Base-by-base conservation (phyloP, 2,329 filamentous ascomycete species). In the Paraconiothyrium brasiliense region DNA sequence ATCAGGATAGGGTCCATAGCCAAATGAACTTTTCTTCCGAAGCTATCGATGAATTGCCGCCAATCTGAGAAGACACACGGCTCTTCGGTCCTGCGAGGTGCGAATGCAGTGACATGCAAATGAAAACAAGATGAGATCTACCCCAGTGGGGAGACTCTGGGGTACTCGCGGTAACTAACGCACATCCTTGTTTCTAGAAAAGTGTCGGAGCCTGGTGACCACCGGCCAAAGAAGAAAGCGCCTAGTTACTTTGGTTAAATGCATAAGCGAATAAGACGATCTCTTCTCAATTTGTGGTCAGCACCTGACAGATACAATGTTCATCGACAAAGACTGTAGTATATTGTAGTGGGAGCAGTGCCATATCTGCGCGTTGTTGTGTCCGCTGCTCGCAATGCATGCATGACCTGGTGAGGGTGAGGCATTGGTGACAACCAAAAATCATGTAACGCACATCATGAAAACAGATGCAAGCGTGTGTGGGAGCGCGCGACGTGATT, bases 121-220 rank as follows among this genome's bases (percentile, higher is more conserved):
- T 78, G 74, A 76, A 72, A 46, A 48, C 61, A 76, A 78, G 67
- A 78, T 76, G 76, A 77, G 71, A 67, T 61, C 44, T 60, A 65
- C 49, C 65, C 67, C 62, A 60, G 71, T 74, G 74, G 75, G 69
- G 70, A 71, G 68, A 64, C 67, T 69, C 68, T 70, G 72, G 76
- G 71, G 75, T 73, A 73, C 65, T 59, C 69, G 66, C 66, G 71
- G 70, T 60, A 64, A 60, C 60, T 60, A 44, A 54, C 34, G 60
- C 58, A 66, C 59, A 63, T 63, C 66, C 63, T 64, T 70, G 64
- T 69, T 71, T 66, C 62, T 73, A 71, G 62, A 59, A 71, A 67
- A 61, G 66, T 63, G 64, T 61, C 61, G 39, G 57, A 63, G 62
- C 59, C 59, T 64, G 62, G 66, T 66, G 60, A 57, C 57, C 57